These are phyloP conservation scores for Aquanectria penicillioides DNA, from an alignment of 2,329 filamentous ascomycete genomes.

Conservation along the genomic window DNA sequence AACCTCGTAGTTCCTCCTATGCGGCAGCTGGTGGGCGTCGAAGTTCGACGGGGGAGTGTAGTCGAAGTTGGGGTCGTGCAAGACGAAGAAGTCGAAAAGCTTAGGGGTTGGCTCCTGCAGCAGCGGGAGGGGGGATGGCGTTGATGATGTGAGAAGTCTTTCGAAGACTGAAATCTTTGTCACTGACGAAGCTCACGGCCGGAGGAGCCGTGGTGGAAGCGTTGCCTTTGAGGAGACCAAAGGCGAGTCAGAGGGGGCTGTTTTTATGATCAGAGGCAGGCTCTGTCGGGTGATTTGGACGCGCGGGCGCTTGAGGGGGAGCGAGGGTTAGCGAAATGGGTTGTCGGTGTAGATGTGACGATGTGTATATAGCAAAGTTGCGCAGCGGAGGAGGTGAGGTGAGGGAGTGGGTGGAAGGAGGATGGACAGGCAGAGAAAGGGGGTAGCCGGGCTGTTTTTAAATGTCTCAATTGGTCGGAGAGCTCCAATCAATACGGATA, in stretches of 20 bases:
- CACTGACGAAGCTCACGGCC: constrained; percentile 71
- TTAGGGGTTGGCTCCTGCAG: constrained; percentile 56
- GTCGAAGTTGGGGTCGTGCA: constrained; percentile 60
- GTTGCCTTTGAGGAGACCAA: constrained; percentile 75
- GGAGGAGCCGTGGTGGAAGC: constrained; percentile 67
- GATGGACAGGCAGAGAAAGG: background rate
- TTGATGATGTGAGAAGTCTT: constrained; percentile 75
- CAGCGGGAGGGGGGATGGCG: constrained; percentile 67
- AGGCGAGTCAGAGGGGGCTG: constrained; percentile 56
- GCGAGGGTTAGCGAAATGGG: constrained; percentile 8
- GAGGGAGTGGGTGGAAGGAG: background rate
- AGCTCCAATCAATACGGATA: too few relatives aligned
- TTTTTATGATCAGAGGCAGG: background rate
- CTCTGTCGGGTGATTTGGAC: background rate
- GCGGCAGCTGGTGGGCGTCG: constrained; percentile 91
- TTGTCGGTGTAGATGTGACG: background rate
- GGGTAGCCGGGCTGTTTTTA: background rate
- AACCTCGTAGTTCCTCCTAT: constrained; percentile 98
- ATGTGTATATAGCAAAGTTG: background rate
- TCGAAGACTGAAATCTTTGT: constrained; percentile 76
- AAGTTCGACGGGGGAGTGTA: constrained; percentile 64
- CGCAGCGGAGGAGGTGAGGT: constrained; percentile 8
- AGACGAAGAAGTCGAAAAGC: constrained; percentile 59
- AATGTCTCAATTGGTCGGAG: background rate
- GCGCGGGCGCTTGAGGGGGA: constrained; percentile 1